These are phyloP conservation scores for Davidsoniella neocaledoniae DNA, from an alignment of 2,329 filamentous ascomycete species.

Conservation along the genomic window DNA sequence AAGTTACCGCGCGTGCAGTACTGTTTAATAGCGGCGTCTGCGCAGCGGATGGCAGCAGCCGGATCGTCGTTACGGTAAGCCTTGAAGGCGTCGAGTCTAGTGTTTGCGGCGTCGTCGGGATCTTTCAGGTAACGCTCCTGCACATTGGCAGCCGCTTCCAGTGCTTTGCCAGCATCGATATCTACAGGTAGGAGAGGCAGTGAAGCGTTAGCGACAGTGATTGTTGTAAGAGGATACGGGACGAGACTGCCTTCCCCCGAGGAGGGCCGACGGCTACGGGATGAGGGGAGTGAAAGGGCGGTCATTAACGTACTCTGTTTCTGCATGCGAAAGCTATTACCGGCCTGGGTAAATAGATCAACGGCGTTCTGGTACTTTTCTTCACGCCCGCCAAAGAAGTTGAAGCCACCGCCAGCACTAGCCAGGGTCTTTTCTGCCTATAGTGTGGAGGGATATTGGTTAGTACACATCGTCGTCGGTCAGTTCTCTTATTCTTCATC, in stretches of 20 bases:
- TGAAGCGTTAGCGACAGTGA: not conserved
- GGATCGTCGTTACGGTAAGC: constrained; percentile 77
- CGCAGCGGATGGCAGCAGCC: constrained; percentile 62
- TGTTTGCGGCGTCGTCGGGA: constrained; percentile 81
- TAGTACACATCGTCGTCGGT: no score
- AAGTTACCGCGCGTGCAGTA: constrained; percentile 87
- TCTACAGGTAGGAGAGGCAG: constrained; percentile 28
- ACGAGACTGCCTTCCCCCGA: not conserved
- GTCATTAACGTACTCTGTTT: constrained; percentile 47
- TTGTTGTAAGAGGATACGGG: not conserved
- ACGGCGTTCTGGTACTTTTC: constrained; percentile 85
- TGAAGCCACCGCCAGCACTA: constrained; percentile 65
- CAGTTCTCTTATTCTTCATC: not conserved
- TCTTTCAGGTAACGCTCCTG: constrained; percentile 72
- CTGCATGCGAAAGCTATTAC: constrained; percentile 80
- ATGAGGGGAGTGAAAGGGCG: not conserved
- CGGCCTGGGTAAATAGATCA: constrained; percentile 74
- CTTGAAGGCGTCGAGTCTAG: constrained; percentile 82
- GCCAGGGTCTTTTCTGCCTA: constrained; percentile 76
- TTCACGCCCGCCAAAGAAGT: constrained; percentile 69
- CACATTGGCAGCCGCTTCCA: constrained; percentile 71
- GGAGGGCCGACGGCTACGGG: not conserved
- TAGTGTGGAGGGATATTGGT: not conserved
- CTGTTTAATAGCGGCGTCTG: constrained; percentile 65
- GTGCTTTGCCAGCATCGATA: constrained; percentile 71